phyloP scores from a whole-genome alignment of 2,329 filamentous ascomycete species.

The Talaromyces marneffei region DNA sequence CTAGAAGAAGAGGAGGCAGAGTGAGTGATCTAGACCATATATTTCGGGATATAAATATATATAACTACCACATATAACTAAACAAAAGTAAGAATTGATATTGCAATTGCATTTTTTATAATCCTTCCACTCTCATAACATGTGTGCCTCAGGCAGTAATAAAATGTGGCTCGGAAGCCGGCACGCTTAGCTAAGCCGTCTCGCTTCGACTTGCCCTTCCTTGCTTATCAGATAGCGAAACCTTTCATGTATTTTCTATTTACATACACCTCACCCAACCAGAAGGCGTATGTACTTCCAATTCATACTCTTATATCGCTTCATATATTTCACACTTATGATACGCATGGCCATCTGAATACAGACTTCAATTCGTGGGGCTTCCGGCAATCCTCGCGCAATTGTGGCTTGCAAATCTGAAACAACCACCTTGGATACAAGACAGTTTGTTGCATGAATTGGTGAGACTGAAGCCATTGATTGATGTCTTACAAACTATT shows the following conservation, averaged over 20 bases:
- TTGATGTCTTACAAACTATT: neutral
- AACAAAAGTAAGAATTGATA: neutral
- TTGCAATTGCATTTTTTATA: neutral
- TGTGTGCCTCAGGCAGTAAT: neutral
- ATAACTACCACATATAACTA: neutral
- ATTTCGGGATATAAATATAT: neutral
- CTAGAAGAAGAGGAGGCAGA: conserved; percentile 1
- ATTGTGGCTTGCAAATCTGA: neutral
- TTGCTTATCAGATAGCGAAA: conserved; percentile 7
- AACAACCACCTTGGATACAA: neutral
- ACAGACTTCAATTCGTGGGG: neutral
- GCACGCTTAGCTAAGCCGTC: neutral
- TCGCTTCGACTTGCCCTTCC: conserved; percentile 9
- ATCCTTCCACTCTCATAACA: too few species aligned
- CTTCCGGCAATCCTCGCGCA: neutral
- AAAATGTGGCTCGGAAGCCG: neutral
- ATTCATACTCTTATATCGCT: too few species aligned
- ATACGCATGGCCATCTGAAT: neutral
- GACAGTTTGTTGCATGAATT: neutral
- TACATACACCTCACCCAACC: neutral
- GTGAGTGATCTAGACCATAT: neutral
- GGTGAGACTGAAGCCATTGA: neutral
- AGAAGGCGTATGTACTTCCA: too few species aligned
- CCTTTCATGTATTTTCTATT: neutral
- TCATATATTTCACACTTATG: neutral